Base-by-base conservation (phyloP, 1,284 basidiomycete genomes). In the Papiliotrema fonsecae region DNA sequence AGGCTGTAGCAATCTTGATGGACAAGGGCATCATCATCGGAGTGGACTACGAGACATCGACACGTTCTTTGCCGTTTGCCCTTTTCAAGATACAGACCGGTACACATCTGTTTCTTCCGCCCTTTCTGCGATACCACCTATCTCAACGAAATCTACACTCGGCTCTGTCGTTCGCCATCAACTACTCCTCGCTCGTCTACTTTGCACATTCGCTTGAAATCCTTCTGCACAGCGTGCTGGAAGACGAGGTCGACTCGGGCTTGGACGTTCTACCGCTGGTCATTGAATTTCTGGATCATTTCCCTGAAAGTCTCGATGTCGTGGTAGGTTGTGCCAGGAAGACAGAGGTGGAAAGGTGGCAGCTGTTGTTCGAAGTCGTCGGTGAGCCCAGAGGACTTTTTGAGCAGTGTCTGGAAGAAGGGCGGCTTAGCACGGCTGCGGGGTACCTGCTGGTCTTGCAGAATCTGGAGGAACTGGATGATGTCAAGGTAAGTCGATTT, bases 1-100 rank as follows among this genome's bases (percentile, higher is more conserved):
- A 32, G 37, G 40, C 21, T 27, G 34, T 56, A 94, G 91, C 92
- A 52, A 90, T 96, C 5, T 79, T 98, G 19, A 94, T 98, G 87
- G 92, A 97, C 69, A 97, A 97, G 68, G 96, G 93, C 0, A 96
- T 98, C 59, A 89, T 99, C 55, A 92, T 98, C 49, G 96, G 94
- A 7, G 88, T 88, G 32, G 92, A 97, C 61, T 83, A 93, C 48
- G 91, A 96, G 68, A 81, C 83, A 2, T 85, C 83, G 2, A 81
- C 88, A 34, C 76, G 80, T 18, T 87, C 86, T 47, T 76, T 98
- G 5, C 83, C 92, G 11, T 97, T 97, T 67, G 85, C 87, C 7
- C 85, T 96, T 74, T 97, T 94, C 76, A 82, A 92, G 49, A 85
- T 94, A 70, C 82, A 85, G 26, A 96, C 94, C 0, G 90, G 85